These are phyloP conservation scores for Phaeosphaeria sp. DNA, from an alignment of 2,329 filamentous ascomycete species.

Conservation along the genomic window DNA sequence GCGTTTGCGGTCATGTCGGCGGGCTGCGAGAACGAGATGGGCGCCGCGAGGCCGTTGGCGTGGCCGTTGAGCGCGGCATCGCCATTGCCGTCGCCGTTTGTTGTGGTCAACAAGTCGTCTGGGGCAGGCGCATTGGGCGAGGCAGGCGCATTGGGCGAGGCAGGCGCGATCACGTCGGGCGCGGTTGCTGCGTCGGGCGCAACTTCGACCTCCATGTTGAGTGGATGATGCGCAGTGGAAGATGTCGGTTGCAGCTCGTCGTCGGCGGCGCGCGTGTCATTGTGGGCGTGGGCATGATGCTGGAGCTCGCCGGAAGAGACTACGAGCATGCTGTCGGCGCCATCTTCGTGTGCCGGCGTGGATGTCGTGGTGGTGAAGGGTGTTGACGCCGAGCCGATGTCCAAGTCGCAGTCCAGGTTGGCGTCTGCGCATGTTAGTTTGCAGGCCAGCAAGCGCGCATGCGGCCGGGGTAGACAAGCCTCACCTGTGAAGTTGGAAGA, in stretches of 20 bases:
- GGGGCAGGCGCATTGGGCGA: constrained; percentile 3
- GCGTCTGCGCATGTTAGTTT: constrained; percentile 34
- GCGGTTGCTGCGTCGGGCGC: neutral
- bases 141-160: constrained; percentile 9
- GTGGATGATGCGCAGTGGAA: constrained; percentile 15
- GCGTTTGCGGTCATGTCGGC: constrained; percentile 8
- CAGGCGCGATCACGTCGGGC: neutral
- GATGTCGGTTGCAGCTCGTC: constrained; percentile 20
- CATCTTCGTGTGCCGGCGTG: constrained; percentile 28
- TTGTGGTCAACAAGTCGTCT: neutral
- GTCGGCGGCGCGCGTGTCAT: constrained; percentile 30
- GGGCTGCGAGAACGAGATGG: constrained; percentile 29
- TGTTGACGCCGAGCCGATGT: constrained; percentile 1
- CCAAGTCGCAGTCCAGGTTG: constrained; percentile 10
- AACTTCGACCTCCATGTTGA: constrained; percentile 34
- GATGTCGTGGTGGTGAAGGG: constrained; percentile 4
- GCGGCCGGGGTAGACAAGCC: constrained; percentile 2
- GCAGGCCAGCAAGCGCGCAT: constrained; percentile 5
- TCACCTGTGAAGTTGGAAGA: constrained; percentile 7
- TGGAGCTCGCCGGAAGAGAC: constrained; percentile 26
- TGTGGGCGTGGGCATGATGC: constrained; percentile 29
- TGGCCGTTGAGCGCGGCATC: neutral
- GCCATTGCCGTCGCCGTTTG: constrained; percentile 1
- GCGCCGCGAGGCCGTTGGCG: constrained; percentile 16
- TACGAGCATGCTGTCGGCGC: constrained; percentile 42